These are phyloP conservation scores for Biscogniauxia mediterranea DNA, from an alignment of 2,329 filamentous ascomycete species.

Conservation along the genomic window DNA sequence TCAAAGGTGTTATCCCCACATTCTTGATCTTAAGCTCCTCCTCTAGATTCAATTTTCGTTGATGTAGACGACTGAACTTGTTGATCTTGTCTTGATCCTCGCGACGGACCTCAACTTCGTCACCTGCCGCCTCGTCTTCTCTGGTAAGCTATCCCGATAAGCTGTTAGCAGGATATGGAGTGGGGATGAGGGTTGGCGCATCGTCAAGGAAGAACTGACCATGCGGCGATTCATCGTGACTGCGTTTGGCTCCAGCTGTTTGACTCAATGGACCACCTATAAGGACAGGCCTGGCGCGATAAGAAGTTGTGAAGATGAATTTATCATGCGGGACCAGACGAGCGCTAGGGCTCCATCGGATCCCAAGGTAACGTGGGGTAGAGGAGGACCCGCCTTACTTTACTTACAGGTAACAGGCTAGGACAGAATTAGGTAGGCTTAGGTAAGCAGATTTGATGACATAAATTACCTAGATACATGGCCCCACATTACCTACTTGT, in stretches of 20 bases:
- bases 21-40: conserved; percentile 78
- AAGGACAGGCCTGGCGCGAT: neutral
- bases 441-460: too few species aligned
- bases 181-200: neutral
- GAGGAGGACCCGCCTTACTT: neutral
- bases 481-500: too few species aligned
- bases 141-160: conserved; percentile 69
- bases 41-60: conserved; percentile 74
- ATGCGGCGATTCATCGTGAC: conserved; percentile 36
- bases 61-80: conserved; percentile 90
- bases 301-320: neutral
- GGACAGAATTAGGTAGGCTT: too few species aligned
- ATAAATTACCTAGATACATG: too few species aligned
- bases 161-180: conserved; percentile 10
- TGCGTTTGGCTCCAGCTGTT: neutral
- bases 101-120: conserved; percentile 90
- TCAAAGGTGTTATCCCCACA: conserved; percentile 43
- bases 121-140: conserved; percentile 80
- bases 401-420: neutral
- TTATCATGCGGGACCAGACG: neutral
- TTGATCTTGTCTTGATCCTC: conserved; percentile 99
- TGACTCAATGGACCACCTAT: neutral
- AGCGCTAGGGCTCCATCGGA: neutral
- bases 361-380: neutral
- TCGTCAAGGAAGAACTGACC: conserved; percentile 20